Evolutionary conservation across 495 filamentous ascomycete genomes (phyloP).

Genomic region (Aspergillus incahuasiensis): DNA sequence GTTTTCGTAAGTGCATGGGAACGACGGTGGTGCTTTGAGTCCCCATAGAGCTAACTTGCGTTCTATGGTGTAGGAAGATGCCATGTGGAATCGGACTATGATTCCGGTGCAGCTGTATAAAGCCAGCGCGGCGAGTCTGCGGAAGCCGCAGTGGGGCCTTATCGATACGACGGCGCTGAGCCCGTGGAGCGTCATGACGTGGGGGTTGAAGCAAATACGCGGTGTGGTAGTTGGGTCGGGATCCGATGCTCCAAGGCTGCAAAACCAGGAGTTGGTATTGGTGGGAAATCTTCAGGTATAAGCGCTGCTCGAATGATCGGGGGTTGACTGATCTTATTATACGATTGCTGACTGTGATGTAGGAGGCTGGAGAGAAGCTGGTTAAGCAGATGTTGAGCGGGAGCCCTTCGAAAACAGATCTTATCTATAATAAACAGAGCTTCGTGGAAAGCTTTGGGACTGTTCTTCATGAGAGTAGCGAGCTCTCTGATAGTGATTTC

Average conservation of each 20-base stretch:
- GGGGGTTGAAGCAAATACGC: conserved; percentile 70
- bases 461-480: conserved; percentile 45
- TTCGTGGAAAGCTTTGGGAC: conserved; percentile 57
- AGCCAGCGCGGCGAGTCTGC: conserved; percentile 54
- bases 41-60: conserved; percentile 1
- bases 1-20: conserved; percentile 55
- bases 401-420: conserved; percentile 48
- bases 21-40: background rate
- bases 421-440: conserved; percentile 60
- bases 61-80: conserved; percentile 51
- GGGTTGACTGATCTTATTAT: background rate
- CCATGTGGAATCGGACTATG: conserved; percentile 60
- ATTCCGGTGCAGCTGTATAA: conserved; percentile 58
- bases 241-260: conserved; percentile 26
- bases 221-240: conserved; percentile 48
- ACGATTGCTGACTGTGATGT: background rate
- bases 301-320: background rate
- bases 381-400: conserved; percentile 39
- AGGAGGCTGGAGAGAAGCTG: conserved; percentile 43
- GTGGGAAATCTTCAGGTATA: conserved; percentile 50
- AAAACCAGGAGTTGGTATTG: conserved; percentile 45
- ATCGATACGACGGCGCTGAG: conserved; percentile 43
- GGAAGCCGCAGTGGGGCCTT: conserved; percentile 50
- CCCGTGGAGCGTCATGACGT: conserved; percentile 63
- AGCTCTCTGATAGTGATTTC: conserved; percentile 61